phyloP scores from a whole-genome alignment of 2,329 filamentous ascomycete genomes.

The Ascochyta koolunga region DNA sequence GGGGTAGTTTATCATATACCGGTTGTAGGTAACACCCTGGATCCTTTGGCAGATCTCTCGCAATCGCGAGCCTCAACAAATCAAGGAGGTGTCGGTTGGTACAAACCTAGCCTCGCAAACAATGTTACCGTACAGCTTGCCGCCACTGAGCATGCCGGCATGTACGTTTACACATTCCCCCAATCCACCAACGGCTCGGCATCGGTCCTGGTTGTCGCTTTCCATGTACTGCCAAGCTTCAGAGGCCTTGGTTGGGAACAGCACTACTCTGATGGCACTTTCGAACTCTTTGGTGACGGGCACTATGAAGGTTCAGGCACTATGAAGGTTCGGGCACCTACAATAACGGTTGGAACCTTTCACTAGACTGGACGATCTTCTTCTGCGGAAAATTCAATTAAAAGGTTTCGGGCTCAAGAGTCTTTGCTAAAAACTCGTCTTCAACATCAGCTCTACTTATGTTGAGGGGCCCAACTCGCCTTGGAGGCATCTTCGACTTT shows the following conservation, averaged over 20 bases:
- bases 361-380: constrained; percentile 67
- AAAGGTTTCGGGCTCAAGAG: constrained; percentile 32
- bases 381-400: constrained; percentile 67
- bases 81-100: constrained; percentile 65
- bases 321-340: constrained; percentile 67
- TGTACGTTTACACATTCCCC: constrained; percentile 67
- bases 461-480: constrained; percentile 33
- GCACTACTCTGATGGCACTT: constrained; percentile 65
- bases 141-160: constrained; percentile 62
- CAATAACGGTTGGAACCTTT: constrained; percentile 70
- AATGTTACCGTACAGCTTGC: constrained; percentile 64
- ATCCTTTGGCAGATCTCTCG: constrained; percentile 64
- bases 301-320: constrained; percentile 66
- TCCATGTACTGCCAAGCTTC: constrained; percentile 66
- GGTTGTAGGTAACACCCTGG: constrained; percentile 37
- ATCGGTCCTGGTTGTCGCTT: constrained; percentile 67
- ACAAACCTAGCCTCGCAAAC: constrained; percentile 61
- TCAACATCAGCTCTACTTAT: constrained; percentile 27
- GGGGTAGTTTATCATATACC: constrained; percentile 47
- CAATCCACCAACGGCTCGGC: constrained; percentile 24
- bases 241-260: constrained; percentile 67
- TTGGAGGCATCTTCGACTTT: constrained; percentile 63
- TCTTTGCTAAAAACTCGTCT: constrained; percentile 39
- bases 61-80: constrained; percentile 59
- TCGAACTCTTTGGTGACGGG: constrained; percentile 58